phyloP scores from a whole-genome alignment of 495 filamentous ascomycete genomes.

The Cryomyces minteri region DNA sequence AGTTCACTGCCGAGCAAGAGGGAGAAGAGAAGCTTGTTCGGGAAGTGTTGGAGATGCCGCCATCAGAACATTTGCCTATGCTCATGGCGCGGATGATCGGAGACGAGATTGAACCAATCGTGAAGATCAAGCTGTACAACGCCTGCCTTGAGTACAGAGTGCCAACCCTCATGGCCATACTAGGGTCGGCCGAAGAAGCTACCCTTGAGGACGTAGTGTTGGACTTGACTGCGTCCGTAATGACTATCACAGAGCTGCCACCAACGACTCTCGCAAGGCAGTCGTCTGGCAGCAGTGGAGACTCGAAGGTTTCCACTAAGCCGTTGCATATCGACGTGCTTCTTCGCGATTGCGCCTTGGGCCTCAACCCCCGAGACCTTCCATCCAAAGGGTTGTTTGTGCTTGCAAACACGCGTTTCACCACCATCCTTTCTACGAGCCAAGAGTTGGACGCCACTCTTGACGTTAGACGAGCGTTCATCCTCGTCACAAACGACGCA shows the following conservation, averaged over 20 bases:
- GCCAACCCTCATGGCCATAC: constrained; percentile 57
- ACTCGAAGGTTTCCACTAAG: constrained; percentile 16
- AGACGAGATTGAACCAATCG: constrained; percentile 80
- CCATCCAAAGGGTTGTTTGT: constrained; percentile 58
- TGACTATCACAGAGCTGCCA: constrained; percentile 44
- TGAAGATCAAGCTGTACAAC: constrained; percentile 74
- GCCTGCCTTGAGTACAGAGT: constrained; percentile 72
- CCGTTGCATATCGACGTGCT: constrained; percentile 51
- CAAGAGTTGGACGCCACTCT: constrained; percentile 39
- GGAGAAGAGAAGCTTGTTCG: constrained; percentile 47
- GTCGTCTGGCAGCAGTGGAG: constrained; percentile 14
- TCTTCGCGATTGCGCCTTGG: constrained; percentile 61
- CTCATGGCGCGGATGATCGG: constrained; percentile 73
- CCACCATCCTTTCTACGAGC: constrained; percentile 38
- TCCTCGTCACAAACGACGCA: constrained; percentile 67
- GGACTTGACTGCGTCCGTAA: constrained; percentile 63
- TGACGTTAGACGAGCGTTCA: constrained; percentile 56
- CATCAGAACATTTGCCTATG: constrained; percentile 30
- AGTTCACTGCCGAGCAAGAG: constrained; percentile 9
- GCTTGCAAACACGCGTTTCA: constrained; percentile 55
- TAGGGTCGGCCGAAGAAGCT: constrained; percentile 45
- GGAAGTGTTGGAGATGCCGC: constrained; percentile 20
- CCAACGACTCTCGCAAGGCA: constrained; percentile 7
- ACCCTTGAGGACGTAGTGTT: constrained; percentile 56
- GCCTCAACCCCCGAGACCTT: constrained; percentile 65